Conservation (phyloP, 2,329 filamentous ascomycete species). For the Colletotrichum sp. region DNA sequence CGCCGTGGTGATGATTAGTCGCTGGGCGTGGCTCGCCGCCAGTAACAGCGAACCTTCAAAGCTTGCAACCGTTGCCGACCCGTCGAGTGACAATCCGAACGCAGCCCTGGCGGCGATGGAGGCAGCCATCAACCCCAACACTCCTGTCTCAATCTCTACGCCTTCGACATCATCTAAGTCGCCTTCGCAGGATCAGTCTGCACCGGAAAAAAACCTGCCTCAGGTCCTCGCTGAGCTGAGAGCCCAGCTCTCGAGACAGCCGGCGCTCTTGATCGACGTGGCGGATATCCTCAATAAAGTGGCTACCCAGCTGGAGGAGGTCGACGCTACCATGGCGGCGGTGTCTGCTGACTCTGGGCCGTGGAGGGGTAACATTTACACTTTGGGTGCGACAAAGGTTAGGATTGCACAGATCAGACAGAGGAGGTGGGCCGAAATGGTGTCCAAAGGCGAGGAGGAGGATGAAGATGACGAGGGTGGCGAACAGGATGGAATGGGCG, state of each 20-base stretch:
- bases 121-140: not conserved
- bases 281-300: constrained; percentile 45
- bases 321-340: constrained; percentile 39
- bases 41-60: not conserved
- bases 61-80: not conserved
- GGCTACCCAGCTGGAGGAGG: constrained; percentile 47
- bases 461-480: not conserved
- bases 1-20: constrained; percentile 53
- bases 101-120: constrained; percentile 1
- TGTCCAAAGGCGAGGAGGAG: constrained; percentile 26
- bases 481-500: not conserved
- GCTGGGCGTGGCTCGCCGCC: constrained; percentile 53
- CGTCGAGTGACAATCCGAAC: not conserved
- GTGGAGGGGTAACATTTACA: constrained; percentile 52
- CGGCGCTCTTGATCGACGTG: constrained; percentile 50
- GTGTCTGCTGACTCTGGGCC: constrained; percentile 33
- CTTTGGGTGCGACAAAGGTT: constrained; percentile 51
- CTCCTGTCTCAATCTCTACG: not conserved
- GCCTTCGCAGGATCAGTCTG: not conserved
- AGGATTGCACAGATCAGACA: constrained; percentile 50
- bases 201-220: constrained; percentile 31
- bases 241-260: constrained; percentile 45
- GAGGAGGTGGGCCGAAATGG: constrained; percentile 51
- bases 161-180: not conserved
- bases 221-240: constrained; percentile 45